Evolutionary conservation across 192 early-diverging fungal genomes (phyloP).

Genomic region (Helicostylum pulchrum): DNA sequence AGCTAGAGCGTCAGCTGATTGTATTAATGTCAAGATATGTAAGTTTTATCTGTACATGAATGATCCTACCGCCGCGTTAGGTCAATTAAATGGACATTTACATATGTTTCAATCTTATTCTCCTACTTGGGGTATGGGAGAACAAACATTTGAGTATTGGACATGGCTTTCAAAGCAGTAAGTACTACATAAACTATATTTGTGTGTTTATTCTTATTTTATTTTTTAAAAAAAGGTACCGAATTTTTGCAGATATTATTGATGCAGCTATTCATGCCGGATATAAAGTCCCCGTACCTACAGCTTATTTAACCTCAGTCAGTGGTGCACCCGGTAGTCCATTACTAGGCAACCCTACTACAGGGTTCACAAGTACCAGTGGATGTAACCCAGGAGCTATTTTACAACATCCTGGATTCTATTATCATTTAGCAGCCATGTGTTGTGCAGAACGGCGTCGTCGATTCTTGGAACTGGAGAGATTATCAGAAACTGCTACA

Average conservation of each 20-base stretch:
- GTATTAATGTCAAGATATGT: slow-evolving; percentile 79
- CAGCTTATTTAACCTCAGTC: slow-evolving; percentile 34
- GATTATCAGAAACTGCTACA: not conserved
- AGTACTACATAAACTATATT: not conserved
- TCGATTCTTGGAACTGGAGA: slow-evolving; percentile 48
- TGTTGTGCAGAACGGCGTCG: slow-evolving; percentile 70
- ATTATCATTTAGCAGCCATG: slow-evolving; percentile 74
- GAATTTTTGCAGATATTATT: slow-evolving; percentile 75
- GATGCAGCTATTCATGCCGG: slow-evolving; percentile 68
- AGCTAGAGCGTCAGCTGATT: slow-evolving; percentile 68
- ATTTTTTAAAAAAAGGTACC: slow-evolving; percentile 42
- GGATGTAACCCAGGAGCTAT: slow-evolving; percentile 62
- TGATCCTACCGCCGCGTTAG: slow-evolving; percentile 61
- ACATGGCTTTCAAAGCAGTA: slow-evolving; percentile 78
- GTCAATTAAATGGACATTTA: slow-evolving; percentile 70
- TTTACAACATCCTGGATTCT: slow-evolving; percentile 84
- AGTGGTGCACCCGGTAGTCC: slow-evolving; percentile 30
- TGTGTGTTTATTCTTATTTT: not conserved
- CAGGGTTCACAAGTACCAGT: slow-evolving; percentile 21
- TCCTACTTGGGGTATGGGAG: slow-evolving; percentile 58
- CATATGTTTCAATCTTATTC: slow-evolving; percentile 56
- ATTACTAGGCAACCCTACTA: slow-evolving; percentile 23
- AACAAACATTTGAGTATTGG: slow-evolving; percentile 86
- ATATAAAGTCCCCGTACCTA: slow-evolving; percentile 63
- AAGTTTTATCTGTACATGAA: slow-evolving; percentile 71